Base-by-base conservation (phyloP, 352 stramenopile genomes). In the Phytophthora citricola region DNA sequence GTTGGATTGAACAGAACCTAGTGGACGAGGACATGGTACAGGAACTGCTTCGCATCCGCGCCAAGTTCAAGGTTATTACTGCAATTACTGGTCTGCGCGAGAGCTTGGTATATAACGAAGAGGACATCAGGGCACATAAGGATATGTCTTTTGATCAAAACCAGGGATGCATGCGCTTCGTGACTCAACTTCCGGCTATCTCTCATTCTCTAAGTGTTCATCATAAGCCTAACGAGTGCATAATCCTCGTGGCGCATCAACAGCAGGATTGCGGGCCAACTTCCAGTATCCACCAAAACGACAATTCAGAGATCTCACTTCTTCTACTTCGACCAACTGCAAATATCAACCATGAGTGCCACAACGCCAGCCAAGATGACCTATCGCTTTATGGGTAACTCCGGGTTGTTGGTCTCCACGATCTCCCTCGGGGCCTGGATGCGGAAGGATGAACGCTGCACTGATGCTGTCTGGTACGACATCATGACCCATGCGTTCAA, bases 11-110 rank as follows among this genome's bases (percentile, higher is more conserved):
- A 34, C 32, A 95, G 87, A 95, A 95, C 54, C 69, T 88, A 31
- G 70, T 93, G 66, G 81, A 93, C 50, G 83, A 93, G 47, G 86
- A 92, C 60, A 86, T 95, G 44, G 62, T 92, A 45, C 73, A 83
- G 55, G 74, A 86, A 29, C 53, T 95, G 65, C 83, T 90, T 34
- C 69, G 73, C 26, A 91, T 95, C 32, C 81, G 85, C 24, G 87
- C 87, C 57, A 95, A 95, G 55, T 92, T 93, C 58, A 95, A 95
- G 48, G 74, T 93, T 26, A 89, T 93, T 48, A 87, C 75, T 17
- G 72, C 83, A 29, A 75, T 91, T 43, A 48, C 89, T 15, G 79
- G 81, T 0, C 52, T 91, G 45, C 82, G 82, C 40, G 60, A 72
- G 26, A 67, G 58, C 5, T 70, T 94, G 36, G 78, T 91, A 34